phyloP scores from a whole-genome alignment of 768 basidiomycete genomes.

The Rossbeevera mucosa region DNA sequence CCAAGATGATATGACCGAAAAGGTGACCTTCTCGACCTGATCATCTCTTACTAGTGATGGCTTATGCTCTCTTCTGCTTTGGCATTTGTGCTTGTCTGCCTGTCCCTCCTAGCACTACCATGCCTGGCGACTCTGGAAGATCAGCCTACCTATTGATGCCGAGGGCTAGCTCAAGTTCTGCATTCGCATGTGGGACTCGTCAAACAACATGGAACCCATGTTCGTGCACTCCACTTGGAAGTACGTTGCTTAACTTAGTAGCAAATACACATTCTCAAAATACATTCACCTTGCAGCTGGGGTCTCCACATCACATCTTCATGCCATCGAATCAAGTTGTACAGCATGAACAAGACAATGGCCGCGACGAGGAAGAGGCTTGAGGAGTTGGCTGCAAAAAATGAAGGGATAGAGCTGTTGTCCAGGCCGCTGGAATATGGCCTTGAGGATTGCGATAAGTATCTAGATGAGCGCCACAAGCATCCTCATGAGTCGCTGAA shows the following conservation, averaged over 20 bases:
- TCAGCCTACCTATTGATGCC: constrained; percentile 47
- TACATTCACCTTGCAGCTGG: constrained; percentile 39
- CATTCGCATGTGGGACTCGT: constrained; percentile 54
- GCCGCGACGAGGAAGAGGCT: constrained; percentile 43
- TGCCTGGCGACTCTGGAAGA: constrained; percentile 52
- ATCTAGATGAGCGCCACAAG: neutral
- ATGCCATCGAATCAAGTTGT: constrained; percentile 50
- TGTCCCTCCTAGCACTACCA: constrained; percentile 41
- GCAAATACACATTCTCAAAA: neutral
- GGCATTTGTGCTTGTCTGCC: neutral
- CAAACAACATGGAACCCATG: constrained; percentile 54
- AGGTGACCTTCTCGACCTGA: neutral
- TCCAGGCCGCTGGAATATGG: constrained; percentile 7
- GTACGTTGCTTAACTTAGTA: constrained; percentile 26
- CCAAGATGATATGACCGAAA: constrained; percentile 13
- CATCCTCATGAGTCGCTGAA: constrained; percentile 8
- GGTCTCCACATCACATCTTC: constrained; percentile 52
- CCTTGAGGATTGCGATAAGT: constrained; percentile 9
- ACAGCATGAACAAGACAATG: constrained; percentile 44
- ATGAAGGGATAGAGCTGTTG: constrained; percentile 26
- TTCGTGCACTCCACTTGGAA: constrained; percentile 54
- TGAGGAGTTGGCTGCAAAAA: constrained; percentile 35
- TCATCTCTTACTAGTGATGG: neutral
- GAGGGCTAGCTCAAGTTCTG: constrained; percentile 57
- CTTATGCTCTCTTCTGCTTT: neutral